phyloP scores from a whole-genome alignment of 805 yeast genomes.

The Metschnikowia anglica region DNA sequence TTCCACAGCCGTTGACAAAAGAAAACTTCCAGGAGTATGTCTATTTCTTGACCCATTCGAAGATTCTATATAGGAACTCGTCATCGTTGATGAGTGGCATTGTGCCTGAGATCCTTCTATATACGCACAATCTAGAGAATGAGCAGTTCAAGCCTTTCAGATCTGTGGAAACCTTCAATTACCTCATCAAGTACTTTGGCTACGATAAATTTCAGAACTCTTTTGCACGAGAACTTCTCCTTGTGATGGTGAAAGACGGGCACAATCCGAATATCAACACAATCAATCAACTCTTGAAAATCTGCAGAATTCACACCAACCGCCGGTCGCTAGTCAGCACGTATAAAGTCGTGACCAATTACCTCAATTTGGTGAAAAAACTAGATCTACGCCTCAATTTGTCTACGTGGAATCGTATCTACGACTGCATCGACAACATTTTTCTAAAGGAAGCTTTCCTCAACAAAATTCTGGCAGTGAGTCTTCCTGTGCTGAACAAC shows the following conservation, averaged over 20 bases:
- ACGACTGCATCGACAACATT: conserved; percentile 38
- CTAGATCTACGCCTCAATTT: conserved; percentile 31
- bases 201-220: conserved; percentile 39
- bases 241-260: conserved; percentile 44
- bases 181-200: conserved; percentile 42
- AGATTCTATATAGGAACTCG: conserved; percentile 32
- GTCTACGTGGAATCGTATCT: conserved; percentile 37
- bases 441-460: conserved; percentile 39
- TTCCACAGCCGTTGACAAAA: conserved; percentile 28
- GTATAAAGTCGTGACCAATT: conserved; percentile 30
- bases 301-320: conserved; percentile 32
- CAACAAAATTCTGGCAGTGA: conserved; percentile 30
- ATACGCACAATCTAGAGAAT: conserved; percentile 39
- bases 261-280: conserved; percentile 41
- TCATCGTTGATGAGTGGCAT: conserved; percentile 36
- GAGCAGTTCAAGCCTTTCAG: conserved; percentile 29
- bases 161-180: conserved; percentile 39
- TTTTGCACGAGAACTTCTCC: conserved; percentile 39
- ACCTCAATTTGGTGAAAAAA: conserved; percentile 28
- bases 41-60: conserved; percentile 36
- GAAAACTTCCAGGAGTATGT: conserved; percentile 37
- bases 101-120: conserved; percentile 36
- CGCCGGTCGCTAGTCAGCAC: conserved; percentile 36
- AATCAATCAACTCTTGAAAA: conserved; percentile 36
- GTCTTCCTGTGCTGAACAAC: conserved; percentile 35